phyloP scores from a whole-genome alignment of 2,329 filamentous ascomycete species.

The Aspergillus novofumigatus region DNA sequence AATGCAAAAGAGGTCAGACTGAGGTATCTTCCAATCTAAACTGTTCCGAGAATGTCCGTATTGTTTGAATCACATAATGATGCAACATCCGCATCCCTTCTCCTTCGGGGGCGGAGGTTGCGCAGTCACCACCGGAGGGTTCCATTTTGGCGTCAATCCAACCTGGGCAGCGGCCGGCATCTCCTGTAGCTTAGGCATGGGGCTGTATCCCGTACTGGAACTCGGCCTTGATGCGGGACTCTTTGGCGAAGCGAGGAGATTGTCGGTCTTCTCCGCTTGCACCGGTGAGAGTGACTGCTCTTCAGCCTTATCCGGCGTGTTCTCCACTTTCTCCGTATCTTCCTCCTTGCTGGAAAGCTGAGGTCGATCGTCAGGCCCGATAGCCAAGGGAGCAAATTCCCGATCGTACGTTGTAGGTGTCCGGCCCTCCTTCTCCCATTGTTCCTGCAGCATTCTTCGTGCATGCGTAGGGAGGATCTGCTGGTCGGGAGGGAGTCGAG shows the following conservation, averaged over 20 bases:
- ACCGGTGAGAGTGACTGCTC: conserved; percentile 6
- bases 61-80: conserved; percentile 63
- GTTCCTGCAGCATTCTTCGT: conserved; percentile 83
- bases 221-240: conserved; percentile 35
- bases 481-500: conserved; percentile 86
- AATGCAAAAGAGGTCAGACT: background rate
- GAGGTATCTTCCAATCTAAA: background rate
- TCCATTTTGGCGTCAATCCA: conserved; percentile 36
- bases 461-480: conserved; percentile 94
- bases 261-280: conserved; percentile 8
- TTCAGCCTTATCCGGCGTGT: conserved; percentile 2
- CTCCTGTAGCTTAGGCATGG: conserved; percentile 45
- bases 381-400: conserved; percentile 74
- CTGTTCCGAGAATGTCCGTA: background rate
- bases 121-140: conserved; percentile 46
- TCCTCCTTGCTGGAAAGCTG: conserved; percentile 12
- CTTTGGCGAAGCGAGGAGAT: conserved; percentile 26
- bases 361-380: conserved; percentile 34
- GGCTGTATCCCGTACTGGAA: conserved; percentile 47
- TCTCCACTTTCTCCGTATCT: conserved; percentile 10
- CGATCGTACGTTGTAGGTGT: conserved; percentile 82
- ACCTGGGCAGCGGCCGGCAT: conserved; percentile 24
- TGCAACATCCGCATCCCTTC: conserved; percentile 64
- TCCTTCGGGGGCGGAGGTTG: conserved; percentile 49
- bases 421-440: conserved; percentile 89